Evolutionary conservation across 2,329 filamentous ascomycete species (phyloP).

Genomic region (Hymenoscyphus repandus): DNA sequence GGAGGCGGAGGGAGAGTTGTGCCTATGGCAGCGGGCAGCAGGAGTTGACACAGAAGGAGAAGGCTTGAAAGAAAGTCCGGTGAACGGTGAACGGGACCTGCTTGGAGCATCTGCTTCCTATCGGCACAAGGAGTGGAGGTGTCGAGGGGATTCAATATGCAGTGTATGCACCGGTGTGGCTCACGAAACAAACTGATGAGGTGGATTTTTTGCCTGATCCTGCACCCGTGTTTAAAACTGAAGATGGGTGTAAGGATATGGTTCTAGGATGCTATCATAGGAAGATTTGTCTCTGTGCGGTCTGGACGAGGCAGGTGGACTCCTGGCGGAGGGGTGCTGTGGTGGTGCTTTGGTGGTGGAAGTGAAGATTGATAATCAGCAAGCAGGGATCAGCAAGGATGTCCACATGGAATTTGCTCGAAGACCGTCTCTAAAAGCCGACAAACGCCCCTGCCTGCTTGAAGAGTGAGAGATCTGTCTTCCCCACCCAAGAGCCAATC

Average conservation of each 20-base stretch:
- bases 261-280: not conserved
- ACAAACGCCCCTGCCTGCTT: not conserved
- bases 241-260: not conserved
- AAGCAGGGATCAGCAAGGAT: not conserved
- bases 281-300: not conserved
- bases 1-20: not conserved
- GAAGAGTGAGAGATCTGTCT: no score
- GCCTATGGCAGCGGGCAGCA: no score
- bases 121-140: no score
- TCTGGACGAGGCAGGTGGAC: not conserved
- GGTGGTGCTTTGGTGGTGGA: not conserved
- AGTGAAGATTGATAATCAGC: not conserved
- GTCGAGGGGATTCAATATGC: not conserved
- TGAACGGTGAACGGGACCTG: no score
- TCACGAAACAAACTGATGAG: not conserved
- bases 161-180: not conserved
- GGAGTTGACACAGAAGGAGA: no score
- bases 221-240: not conserved
- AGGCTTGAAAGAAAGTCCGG: no score
- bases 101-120: no score
- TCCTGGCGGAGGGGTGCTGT: not conserved
- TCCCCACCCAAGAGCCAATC: not conserved
- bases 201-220: slow-evolving; percentile 1
- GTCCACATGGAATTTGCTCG: not conserved
- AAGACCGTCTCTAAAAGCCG: not conserved